phyloP scores from a whole-genome alignment of 331 rosid genomes.

The Arachis monticola region DNA sequence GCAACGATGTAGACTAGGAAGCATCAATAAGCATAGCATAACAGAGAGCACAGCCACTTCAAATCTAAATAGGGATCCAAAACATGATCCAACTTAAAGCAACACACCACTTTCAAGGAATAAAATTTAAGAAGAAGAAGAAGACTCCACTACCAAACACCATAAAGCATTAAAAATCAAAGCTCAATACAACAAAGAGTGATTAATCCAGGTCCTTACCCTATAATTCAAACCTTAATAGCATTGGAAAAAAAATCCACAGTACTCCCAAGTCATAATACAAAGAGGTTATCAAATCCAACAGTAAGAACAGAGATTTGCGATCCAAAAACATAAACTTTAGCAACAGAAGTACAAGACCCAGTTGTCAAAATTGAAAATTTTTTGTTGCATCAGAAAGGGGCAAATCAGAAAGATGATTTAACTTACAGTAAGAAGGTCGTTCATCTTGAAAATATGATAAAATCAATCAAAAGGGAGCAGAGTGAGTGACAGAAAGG shows the following conservation, averaged over 20 bases:
- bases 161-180: constrained; percentile 2
- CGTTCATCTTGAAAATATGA: constrained; percentile 71
- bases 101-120: neutral
- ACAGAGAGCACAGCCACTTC: constrained; percentile 9
- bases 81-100: constrained; percentile 27
- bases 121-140: too few species aligned
- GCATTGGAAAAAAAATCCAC: constrained; percentile 9
- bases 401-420: constrained; percentile 18
- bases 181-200: constrained; percentile 28
- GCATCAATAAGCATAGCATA: neutral
- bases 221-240: constrained; percentile 13
- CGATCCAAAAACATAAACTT: constrained; percentile 30
- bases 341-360: neutral
- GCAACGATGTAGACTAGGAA: constrained; percentile 1
- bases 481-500: constrained; percentile 14
- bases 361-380: constrained; percentile 45
- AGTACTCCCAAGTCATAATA: constrained; percentile 11
- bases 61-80: constrained; percentile 31
- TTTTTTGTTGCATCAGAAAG: constrained; percentile 7
- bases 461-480: constrained; percentile 6
- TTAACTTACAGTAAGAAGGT: constrained; percentile 78
- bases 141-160: neutral
- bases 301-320: constrained; percentile 34
- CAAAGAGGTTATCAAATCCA: constrained; percentile 26
- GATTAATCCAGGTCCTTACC: constrained; percentile 22